A percentile compares a stretch with the other conserved stretches of the same genome.
Conservation (phyloP, 495 filamentous ascomycete species). For the Trypethelium eluteriae region DNA sequence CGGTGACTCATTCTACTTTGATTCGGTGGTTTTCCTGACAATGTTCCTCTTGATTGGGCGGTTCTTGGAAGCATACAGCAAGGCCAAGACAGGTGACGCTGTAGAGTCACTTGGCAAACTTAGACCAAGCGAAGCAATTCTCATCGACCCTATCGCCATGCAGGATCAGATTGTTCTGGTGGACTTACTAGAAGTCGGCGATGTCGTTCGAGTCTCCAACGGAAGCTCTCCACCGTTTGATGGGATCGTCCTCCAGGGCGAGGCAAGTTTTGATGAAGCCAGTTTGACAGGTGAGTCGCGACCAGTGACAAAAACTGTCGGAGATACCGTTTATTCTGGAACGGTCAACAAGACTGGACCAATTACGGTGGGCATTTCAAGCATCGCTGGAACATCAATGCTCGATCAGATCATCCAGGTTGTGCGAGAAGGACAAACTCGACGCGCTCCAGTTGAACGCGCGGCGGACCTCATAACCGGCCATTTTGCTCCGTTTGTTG, state of each 20-base stretch:
- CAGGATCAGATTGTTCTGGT: conserved; percentile 43
- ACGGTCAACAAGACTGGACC: conserved; percentile 76
- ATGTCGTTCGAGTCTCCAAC: conserved; percentile 66
- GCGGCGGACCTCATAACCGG: conserved; percentile 76
- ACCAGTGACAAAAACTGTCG: conserved; percentile 59
- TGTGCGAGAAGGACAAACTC: conserved; percentile 84
- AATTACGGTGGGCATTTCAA: conserved; percentile 61
- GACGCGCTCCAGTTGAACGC: conserved; percentile 77
- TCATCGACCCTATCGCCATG: conserved; percentile 43
- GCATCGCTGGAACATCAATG: conserved; percentile 71
- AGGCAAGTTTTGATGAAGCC: conserved; percentile 76
- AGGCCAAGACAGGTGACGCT: conserved; percentile 83
- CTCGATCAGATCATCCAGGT: conserved; percentile 84
- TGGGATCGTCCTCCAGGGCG: conserved; percentile 57
- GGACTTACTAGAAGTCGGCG: conserved; percentile 78
- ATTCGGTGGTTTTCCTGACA: conserved; percentile 89
- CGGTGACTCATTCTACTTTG: conserved; percentile 62
- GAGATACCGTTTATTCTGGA: conserved; percentile 73
- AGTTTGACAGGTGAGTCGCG: conserved; percentile 84
- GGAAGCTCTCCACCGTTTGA: conserved; percentile 83
- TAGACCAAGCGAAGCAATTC: conserved; percentile 67
- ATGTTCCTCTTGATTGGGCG: conserved; percentile 80
- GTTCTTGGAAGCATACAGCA: conserved; percentile 84
- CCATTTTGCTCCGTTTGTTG: conserved; percentile 85
- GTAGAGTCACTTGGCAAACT: conserved; percentile 72